Conservation (phyloP, 2,329 filamentous ascomycete species). For the Neofusicoccum sp. region DNA sequence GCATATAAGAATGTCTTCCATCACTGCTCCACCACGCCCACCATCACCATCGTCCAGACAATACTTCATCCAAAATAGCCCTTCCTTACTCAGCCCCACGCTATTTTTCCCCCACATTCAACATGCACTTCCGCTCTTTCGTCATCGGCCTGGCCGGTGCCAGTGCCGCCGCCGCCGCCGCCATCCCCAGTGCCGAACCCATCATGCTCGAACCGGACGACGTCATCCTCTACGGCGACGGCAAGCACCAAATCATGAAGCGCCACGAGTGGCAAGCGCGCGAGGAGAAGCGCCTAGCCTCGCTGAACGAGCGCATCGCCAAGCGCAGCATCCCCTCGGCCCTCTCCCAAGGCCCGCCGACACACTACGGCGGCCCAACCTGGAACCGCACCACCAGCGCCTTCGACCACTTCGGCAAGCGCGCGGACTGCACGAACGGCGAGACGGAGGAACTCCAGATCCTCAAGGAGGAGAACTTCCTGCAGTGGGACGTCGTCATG, state of each 20-base stretch:
- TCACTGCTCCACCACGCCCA: background rate
- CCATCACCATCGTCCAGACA: background rate
- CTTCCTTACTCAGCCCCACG: background rate
- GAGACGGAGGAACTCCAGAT: background rate
- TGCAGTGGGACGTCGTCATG: slow-evolving; percentile 6
- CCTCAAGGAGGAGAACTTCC: background rate
- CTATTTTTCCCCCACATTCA: background rate
- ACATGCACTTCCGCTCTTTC: background rate
- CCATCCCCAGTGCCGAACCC: background rate
- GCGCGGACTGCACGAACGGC: background rate
- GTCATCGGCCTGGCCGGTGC: background rate
- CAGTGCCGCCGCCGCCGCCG: background rate
- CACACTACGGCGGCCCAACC: background rate
- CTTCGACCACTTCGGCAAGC: background rate
- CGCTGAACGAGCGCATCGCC: background rate
- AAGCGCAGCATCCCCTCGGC: background rate
- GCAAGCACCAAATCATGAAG: background rate
- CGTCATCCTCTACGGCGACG: background rate
- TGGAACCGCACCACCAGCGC: background rate
- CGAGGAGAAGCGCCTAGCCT: background rate
- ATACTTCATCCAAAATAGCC: background rate
- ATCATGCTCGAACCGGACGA: background rate
- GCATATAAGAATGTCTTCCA: background rate
- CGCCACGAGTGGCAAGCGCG: background rate
- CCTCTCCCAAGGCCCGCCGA: background rate